Conservation (phyloP, 805 yeast genomes). For the Ascoidea tarda region DNA sequence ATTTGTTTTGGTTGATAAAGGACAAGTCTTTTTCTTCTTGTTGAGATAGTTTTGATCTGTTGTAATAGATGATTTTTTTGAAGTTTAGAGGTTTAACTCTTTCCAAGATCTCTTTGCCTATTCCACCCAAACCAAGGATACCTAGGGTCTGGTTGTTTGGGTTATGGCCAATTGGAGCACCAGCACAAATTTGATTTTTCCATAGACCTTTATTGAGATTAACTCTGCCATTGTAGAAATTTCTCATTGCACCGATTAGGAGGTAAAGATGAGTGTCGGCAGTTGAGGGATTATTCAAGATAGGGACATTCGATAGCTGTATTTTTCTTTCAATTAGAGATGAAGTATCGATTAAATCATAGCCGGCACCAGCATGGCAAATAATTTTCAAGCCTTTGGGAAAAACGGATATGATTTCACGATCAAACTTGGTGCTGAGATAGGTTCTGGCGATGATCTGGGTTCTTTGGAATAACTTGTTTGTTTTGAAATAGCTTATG, state of each 20-base stretch:
- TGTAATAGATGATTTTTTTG: constrained; percentile 34
- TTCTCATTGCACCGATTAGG: constrained; percentile 34
- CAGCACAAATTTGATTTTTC: constrained; percentile 20
- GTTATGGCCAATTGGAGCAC: constrained; percentile 29
- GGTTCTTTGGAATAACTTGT: no score
- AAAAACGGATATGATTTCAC: constrained; percentile 24
- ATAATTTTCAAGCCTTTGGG: constrained; percentile 27
- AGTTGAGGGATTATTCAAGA: constrained; percentile 35
- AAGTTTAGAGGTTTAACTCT: constrained; percentile 35
- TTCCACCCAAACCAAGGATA: constrained; percentile 50
- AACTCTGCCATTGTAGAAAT: constrained; percentile 26
- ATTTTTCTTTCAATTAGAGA: constrained; percentile 24
- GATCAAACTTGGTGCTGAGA: constrained; percentile 18
- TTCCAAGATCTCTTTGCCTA: constrained; percentile 42
- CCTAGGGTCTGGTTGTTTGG: constrained; percentile 40
- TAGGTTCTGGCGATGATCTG: not conserved
- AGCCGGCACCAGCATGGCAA: constrained; percentile 42
- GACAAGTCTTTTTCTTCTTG: constrained; percentile 28
- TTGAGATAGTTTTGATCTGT: constrained; percentile 29
- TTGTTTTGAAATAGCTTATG: no score
- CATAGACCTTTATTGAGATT: constrained; percentile 30
- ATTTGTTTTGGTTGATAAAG: not conserved
- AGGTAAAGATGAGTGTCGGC: constrained; percentile 39
- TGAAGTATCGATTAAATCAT: constrained; percentile 31
- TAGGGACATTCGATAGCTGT: constrained; percentile 37